These are phyloP conservation scores for Pholiota conissans DNA, from an alignment of 768 basidiomycete genomes.

Conservation along the genomic window DNA sequence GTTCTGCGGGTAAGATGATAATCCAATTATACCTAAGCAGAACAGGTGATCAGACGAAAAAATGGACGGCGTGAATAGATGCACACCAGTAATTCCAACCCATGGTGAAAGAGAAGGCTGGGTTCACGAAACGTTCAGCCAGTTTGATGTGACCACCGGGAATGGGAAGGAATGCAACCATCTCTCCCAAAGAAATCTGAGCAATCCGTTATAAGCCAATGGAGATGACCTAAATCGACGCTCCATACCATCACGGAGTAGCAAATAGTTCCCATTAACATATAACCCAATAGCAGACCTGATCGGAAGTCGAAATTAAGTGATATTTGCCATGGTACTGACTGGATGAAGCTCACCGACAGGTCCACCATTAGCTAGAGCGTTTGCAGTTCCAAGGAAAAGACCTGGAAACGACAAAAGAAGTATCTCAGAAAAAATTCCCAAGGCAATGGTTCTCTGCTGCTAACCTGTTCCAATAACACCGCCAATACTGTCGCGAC, in stretches of 20 bases:
- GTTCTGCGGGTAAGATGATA: constrained; percentile 69
- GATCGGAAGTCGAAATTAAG: not conserved
- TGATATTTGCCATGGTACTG: not conserved
- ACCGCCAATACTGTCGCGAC: constrained; percentile 50
- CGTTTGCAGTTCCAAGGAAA: constrained; percentile 65
- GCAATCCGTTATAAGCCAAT: not conserved
- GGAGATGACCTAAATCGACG: not conserved
- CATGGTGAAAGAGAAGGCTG: constrained; percentile 61
- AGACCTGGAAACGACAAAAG: constrained; percentile 39
- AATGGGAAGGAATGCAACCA: constrained; percentile 76
- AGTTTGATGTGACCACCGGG: constrained; percentile 79
- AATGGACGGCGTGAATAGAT: too few relatives aligned
- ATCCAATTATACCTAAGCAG: constrained; percentile 55
- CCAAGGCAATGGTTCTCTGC: not conserved
- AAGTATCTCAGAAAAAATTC: not conserved
- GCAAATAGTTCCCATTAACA: constrained; percentile 64
- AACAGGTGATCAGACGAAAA: not conserved
- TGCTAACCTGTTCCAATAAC: constrained; percentile 53
- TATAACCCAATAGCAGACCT: constrained; percentile 72
- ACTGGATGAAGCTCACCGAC: constrained; percentile 40
- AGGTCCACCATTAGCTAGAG: constrained; percentile 61
- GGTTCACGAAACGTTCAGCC: constrained; percentile 79
- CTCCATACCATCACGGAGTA: constrained; percentile 64
- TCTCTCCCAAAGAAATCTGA: constrained; percentile 68
- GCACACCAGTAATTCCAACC: constrained; percentile 48